Conservation (phyloP, 108 stramenopile genomes). For the Cyclotella cryptica region DNA sequence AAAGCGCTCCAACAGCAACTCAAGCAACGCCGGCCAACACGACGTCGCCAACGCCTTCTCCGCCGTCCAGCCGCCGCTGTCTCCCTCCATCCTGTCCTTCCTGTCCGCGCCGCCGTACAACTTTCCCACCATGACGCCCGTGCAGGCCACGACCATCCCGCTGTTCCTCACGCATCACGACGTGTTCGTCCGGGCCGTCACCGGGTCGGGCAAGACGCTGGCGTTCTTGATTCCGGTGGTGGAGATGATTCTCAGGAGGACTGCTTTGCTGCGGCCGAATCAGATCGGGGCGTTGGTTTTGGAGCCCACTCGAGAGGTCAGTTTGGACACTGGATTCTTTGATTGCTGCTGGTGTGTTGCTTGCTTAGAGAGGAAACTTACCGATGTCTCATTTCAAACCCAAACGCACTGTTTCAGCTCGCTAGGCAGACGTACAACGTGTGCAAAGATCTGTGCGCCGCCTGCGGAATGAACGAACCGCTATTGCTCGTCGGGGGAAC, state of each 20-base stretch:
- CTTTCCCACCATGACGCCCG: slow-evolving; percentile 88
- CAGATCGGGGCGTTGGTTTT: slow-evolving; percentile 88
- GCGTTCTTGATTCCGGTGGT: slow-evolving; percentile 95
- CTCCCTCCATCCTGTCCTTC: slow-evolving; percentile 64
- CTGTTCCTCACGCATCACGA: slow-evolving; percentile 96
- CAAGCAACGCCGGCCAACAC: background rate
- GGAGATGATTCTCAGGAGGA: slow-evolving; percentile 85
- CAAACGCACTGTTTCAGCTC: slow-evolving; percentile 40
- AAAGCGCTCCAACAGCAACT: slow-evolving; percentile 17
- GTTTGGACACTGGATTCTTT: background rate
- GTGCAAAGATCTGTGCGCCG: slow-evolving; percentile 68
- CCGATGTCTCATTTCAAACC: background rate
- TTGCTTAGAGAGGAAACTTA: background rate
- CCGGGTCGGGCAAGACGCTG: slow-evolving; percentile 98
- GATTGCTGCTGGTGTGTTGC: background rate
- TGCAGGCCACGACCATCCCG: slow-evolving; percentile 95
- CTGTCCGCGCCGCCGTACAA: slow-evolving; percentile 61
- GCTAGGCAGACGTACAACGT: slow-evolving; percentile 91
- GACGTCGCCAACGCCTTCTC: slow-evolving; percentile 24
- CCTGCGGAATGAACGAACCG: slow-evolving; percentile 59
- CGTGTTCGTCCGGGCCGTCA: slow-evolving; percentile 97
- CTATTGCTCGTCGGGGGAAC: slow-evolving; percentile 76
- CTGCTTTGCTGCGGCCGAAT: slow-evolving; percentile 49
- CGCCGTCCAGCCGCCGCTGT: slow-evolving; percentile 56
- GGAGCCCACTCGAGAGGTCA: slow-evolving; percentile 90